Conservation (phyloP, 202 grass and related monocot species). For the Elaeis oleifera region DNA sequence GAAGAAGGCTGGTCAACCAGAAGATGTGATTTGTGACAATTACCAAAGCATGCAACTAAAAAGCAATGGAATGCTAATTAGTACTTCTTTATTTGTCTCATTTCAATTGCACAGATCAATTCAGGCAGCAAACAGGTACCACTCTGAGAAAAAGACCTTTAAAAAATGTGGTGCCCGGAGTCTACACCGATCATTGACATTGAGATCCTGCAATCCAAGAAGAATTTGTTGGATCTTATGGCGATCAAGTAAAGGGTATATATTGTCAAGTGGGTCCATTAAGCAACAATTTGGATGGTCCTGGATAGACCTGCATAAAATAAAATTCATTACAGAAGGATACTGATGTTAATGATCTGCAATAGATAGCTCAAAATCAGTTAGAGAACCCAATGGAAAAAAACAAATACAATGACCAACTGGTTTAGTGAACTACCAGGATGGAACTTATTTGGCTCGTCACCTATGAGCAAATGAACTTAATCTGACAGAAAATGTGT, state of each 20-base stretch:
- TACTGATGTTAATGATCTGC: background rate
- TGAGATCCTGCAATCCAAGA: constrained; percentile 51
- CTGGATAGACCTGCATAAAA: constrained; percentile 51
- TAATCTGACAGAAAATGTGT: too few species aligned
- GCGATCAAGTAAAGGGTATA: constrained; percentile 81
- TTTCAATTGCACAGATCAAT: background rate
- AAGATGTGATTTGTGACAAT: too few species aligned
- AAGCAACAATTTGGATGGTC: constrained; percentile 50
- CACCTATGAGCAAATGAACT: too few species aligned
- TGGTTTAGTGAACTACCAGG: too few species aligned
- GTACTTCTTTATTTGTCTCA: background rate
- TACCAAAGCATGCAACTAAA: too few species aligned
- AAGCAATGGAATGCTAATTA: too few species aligned
- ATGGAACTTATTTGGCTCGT: too few species aligned
- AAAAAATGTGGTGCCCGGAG: constrained; percentile 67
- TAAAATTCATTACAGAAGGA: background rate
- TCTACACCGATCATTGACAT: constrained; percentile 29
- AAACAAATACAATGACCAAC: too few species aligned
- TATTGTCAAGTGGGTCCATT: constrained; percentile 69
- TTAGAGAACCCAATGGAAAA: too few species aligned
- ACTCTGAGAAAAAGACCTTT: constrained; percentile 46
- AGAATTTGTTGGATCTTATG: constrained; percentile 83
- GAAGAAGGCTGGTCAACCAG: too few species aligned
- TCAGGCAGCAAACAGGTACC: background rate
- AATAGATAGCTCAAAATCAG: background rate